A percentile compares a stretch with the other conserved stretches of the same genome.
Evolutionary conservation across 352 stramenopile species (phyloP).

Genomic region (Phytophthora tentaculata): DNA sequence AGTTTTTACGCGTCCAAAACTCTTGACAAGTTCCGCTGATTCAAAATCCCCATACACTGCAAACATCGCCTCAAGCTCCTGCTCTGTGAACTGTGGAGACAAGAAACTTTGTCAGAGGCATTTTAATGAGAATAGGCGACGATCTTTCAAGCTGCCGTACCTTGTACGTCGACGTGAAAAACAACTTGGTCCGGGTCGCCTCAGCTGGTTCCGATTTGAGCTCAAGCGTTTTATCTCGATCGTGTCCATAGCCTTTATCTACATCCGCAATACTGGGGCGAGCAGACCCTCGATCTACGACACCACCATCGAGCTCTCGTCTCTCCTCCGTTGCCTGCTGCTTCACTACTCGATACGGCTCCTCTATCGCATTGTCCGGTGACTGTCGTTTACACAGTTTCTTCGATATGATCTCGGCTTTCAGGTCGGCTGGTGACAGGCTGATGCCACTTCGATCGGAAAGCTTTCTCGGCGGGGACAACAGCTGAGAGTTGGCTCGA

Average conservation of each 20-base stretch:
- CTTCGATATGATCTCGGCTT: constrained; percentile 39
- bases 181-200: constrained; percentile 47
- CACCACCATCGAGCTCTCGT: constrained; percentile 12
- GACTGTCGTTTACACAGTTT: constrained; percentile 62
- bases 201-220: constrained; percentile 22
- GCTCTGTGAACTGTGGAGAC: constrained; percentile 65
- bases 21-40: constrained; percentile 67
- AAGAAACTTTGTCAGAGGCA: constrained; percentile 1
- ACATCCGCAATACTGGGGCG: constrained; percentile 10
- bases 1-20: constrained; percentile 82
- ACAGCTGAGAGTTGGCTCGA: neutral
- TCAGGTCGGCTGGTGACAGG: constrained; percentile 24
- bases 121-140: neutral
- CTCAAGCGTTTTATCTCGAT: constrained; percentile 28
- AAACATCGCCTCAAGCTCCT: constrained; percentile 87
- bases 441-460: constrained; percentile 32
- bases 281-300: constrained; percentile 13
- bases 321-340: constrained; percentile 45
- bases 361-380: constrained; percentile 44
- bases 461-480: constrained; percentile 29
- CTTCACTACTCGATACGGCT: constrained; percentile 42
- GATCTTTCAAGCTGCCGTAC: constrained; percentile 22
- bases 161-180: constrained; percentile 81
- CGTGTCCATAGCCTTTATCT: constrained; percentile 21
- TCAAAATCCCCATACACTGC: constrained; percentile 81